Base-by-base conservation (phyloP, 495 filamentous ascomycete genomes). In the Neurospora tetraspora region DNA sequence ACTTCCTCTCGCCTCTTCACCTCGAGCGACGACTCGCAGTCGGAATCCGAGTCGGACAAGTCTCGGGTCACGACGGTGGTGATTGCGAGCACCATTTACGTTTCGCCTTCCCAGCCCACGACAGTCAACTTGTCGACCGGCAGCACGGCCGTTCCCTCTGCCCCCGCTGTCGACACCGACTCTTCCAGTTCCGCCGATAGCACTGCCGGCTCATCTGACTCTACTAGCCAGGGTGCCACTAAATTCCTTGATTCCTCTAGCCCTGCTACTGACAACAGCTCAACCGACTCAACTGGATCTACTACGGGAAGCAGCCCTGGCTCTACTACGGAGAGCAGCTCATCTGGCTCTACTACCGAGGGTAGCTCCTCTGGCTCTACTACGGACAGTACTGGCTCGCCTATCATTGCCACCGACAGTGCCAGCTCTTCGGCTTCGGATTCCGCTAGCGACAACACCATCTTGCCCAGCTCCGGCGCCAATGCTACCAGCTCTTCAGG, bases 31-130 rank as follows among this genome's bases (percentile, higher is more conserved):
- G 39, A 71, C 1, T 61, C 74, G 38, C 70, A 72, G 4, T 69
- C 74, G 20, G 72, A 73, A 16, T 10, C 14, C 16, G 69, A 70
- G 23, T 36, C 68, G 68, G 42, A 39, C 39, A 65, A 39, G 69
- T 36, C 70, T 23, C 71, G 23, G 20, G 76, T 77, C 36, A 80
- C 74, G 40, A 81, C 77, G 1, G 43, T 82, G 7, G 69, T 81
- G 8, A 70, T 80, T 36, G 45, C 76, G 1, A 76, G 75, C 75
- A 79, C 80, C 5, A 76, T 80, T 39, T 72, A 72, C 38, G 75
- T 79, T 10, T 31, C 76, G 7, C 75, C 75, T 43, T 36, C 73
- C 2, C 20, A 18, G 20, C 68, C 69, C 68, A 76, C 71, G 5
- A 53, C 71, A 34, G 34, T 39, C 70, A 18, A 34, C 69, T 39